Base-by-base conservation (phyloP, 108 stramenopile species). In the Epipyxis sp. region DNA sequence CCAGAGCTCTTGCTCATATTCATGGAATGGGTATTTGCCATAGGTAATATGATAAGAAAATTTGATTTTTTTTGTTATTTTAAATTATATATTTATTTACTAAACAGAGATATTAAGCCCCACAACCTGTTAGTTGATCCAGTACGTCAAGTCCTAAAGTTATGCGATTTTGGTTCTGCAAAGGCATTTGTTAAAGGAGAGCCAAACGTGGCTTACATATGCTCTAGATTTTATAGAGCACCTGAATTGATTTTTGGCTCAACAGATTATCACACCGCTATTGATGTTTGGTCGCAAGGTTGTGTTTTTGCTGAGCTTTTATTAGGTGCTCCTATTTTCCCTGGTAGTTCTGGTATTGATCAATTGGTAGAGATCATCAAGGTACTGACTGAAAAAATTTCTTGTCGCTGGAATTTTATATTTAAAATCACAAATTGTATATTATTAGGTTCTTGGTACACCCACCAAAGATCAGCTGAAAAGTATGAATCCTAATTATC, bases 301-400 rank as follows among this genome's bases (percentile, higher is more conserved):
- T 99, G 98, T 78, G 98, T 99, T 46, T 95, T 94, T 32, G 97
- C 96, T 25, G 98, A 99, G 85, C 86, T 99, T 32, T 85, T 98
- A 41, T 87, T 99, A 39, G 97, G 96, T 1, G 92, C 94, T 77
- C 97, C 98, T 3, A 88, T 99, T 50, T 99, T 99, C 79, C 96
- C 96, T 0, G 98, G 98, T 30, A 95, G 94, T 80, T 93, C 91
- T 3, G 97, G 97, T 10, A 97, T 98, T 2, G 98, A 97, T 77
- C 97, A 98, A 85, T 86, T 99, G n/a, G 97, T 98, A 1, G 98
- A 97, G 84, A 97, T 99, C 67, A 97, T 97, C 87, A 97, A 97
- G 89, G 74, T 65, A 57, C 39, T 20, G 20, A 16, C 16, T 68
- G n/a, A n/a, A n/a, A n/a, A n/a, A n/a, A n/a, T n/a, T n/a, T n/a